Percentiles rank a stretch among this genome's conserved stretches.
phyloP scores from a whole-genome alignment of 257 asterid species.

The Solanum etuberosum region DNA sequence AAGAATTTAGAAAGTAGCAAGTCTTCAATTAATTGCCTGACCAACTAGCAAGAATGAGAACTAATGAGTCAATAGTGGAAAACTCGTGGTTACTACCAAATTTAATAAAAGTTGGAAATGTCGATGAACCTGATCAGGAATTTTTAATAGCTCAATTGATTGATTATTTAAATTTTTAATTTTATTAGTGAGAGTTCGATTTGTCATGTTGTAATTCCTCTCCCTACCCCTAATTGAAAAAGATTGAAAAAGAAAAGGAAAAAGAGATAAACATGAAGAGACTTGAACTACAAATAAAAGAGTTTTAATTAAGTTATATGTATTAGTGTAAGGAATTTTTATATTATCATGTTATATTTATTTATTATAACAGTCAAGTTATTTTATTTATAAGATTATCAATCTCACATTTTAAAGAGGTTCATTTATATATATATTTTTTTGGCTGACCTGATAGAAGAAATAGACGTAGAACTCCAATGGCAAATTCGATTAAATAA shows the following conservation, averaged over 20 bases:
- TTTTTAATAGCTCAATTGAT: too few relatives aligned
- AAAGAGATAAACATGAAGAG: not conserved
- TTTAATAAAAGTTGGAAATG: too few relatives aligned
- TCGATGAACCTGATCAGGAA: accelerated
- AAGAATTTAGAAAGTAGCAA: not conserved
- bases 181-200: too few relatives aligned
- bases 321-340: not conserved
- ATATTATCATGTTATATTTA: not conserved
- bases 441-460: not conserved
- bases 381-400: not conserved
- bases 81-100: not conserved
- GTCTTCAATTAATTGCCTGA: not conserved
- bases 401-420: not conserved
- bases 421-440: not conserved
- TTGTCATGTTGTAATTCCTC: not conserved
- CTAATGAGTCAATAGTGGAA: not conserved
- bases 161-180: too few relatives aligned
- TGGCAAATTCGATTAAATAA: not conserved
- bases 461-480: not conserved
- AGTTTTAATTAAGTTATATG: not conserved
- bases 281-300: not conserved
- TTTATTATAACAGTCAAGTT: not conserved
- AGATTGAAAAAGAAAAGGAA: not conserved
- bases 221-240: not conserved
- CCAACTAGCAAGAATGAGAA: not conserved